phyloP scores from a whole-genome alignment of 352 stramenopile genomes.

The Pythium pyrilobum region DNA sequence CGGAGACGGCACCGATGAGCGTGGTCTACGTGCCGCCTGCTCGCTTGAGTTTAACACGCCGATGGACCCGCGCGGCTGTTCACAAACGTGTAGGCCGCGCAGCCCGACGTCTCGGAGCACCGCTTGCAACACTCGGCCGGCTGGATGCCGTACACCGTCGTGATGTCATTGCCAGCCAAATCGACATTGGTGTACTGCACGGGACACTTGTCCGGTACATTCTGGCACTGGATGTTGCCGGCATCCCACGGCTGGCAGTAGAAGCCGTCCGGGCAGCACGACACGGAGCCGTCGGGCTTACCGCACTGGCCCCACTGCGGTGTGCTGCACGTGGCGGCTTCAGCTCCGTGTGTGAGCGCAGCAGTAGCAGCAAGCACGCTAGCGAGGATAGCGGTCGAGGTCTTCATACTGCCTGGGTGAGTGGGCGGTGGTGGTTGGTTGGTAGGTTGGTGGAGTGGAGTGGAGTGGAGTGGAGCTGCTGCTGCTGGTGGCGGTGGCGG shows the following conservation, averaged over 20 bases:
- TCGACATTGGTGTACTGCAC: slow-evolving; percentile 32
- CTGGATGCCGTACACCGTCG: slow-evolving; percentile 27
- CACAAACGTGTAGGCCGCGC: slow-evolving; percentile 37
- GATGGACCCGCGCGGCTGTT: slow-evolving; percentile 9
- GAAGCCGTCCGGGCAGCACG: slow-evolving; percentile 25
- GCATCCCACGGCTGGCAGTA: slow-evolving; percentile 38
- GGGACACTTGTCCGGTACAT: slow-evolving; percentile 21
- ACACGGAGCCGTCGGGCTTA: not conserved
- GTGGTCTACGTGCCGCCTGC: not conserved
- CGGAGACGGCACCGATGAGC: not conserved
- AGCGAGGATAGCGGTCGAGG: not conserved
- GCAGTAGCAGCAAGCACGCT: no score
- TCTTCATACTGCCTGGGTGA: no score
- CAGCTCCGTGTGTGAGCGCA: no score
- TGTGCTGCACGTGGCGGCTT: not conserved
- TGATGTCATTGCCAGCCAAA: slow-evolving; percentile 30
- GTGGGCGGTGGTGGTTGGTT: no score
- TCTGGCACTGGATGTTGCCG: slow-evolving; percentile 30
- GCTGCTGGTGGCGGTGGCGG: no score
- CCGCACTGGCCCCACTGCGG: not conserved
- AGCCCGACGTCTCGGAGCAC: slow-evolving; percentile 18
- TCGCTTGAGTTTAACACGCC: not conserved
- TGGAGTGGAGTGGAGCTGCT: no score
- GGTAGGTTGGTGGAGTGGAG: no score
- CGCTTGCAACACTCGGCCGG: slow-evolving; percentile 27